Evolutionary conservation across 2,329 filamentous ascomycete genomes (phyloP), one percentile per base, ranked within the genome.

Genomic region (Alternaria sp.): DNA sequence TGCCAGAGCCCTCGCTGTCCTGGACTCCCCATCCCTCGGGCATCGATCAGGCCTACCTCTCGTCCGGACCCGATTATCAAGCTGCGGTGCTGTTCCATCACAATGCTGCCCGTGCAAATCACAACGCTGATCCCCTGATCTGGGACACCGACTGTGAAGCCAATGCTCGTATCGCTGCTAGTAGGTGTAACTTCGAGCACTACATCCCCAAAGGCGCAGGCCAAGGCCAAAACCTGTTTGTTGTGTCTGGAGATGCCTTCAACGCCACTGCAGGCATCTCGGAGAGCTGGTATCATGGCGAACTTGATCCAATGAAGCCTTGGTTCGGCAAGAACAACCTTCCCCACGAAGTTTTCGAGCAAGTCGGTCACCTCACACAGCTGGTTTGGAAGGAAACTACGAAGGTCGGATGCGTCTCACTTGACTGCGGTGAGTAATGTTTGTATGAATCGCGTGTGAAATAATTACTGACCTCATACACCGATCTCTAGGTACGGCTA

Each of bases 171-270:
- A 84, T 77, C 34, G 96, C 93, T 79, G 82, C 85, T 42, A 94
- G 94, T 69, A 84, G 81, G 32, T 97, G 94, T 80, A 81, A 84
- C 39, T 97, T 96, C 71, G 83, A 82, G 39, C 94, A 98, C 59
- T 67, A 64, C 51, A 66, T 70, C 16, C 65, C 69, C 22, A 14
- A 62, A 1, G 64, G 61, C 24, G 60, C 51, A 56, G 84, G 85
- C 44, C 94, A 98, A 83, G 95, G 95, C 65, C 95, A 99, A 83
- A 99, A 98, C 86, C 89, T 98, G 60, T 94, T 92, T 74, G 89
- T 89, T 62, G 84, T 89, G 67, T 84, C 87, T 61, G 73, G 79
- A 2, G 76, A 81, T n/a, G 57, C 80, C 78, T 76, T 75, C 61
- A 85, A 88, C 47, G 83, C 92, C 64, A 87, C 88, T 54, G 83